These are phyloP conservation scores for Cyclostephanos tholiformis DNA, from an alignment of 108 stramenopile species.

Conservation along the genomic window DNA sequence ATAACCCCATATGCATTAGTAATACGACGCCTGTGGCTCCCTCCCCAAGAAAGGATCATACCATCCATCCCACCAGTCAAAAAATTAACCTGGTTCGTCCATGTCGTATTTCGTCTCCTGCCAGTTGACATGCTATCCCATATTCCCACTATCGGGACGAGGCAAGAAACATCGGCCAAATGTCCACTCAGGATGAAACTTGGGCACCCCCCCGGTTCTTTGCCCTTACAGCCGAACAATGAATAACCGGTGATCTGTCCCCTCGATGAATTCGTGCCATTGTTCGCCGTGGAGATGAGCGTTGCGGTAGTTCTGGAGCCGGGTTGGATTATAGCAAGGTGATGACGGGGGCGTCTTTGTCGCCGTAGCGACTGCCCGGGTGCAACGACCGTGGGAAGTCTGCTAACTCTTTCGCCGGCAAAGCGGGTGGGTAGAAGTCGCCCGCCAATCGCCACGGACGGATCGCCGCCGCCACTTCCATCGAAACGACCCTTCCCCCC, in stretches of 20 bases:
- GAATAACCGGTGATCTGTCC: constrained; percentile 54
- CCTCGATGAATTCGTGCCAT: constrained; percentile 37
- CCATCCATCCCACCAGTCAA: constrained; percentile 76
- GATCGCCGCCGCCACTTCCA: constrained; percentile 17
- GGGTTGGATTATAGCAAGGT: constrained; percentile 17
- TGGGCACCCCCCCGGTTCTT: constrained; percentile 57
- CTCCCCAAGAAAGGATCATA: constrained; percentile 80
- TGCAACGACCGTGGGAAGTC: background rate
- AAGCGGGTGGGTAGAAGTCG: constrained; percentile 26
- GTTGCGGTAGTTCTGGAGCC: constrained; percentile 37
- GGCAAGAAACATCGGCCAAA: constrained; percentile 56
- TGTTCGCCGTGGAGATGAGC: constrained; percentile 16
- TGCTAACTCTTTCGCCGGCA: background rate
- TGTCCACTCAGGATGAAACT: constrained; percentile 60
- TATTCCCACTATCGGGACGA: constrained; percentile 34
- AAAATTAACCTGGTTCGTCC: constrained; percentile 36
- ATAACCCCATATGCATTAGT: background rate
- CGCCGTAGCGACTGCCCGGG: background rate
- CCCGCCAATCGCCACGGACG: constrained; percentile 27
- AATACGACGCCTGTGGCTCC: background rate
- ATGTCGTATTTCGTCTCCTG: constrained; percentile 6
- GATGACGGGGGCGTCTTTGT: constrained; percentile 31
- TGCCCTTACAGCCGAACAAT: constrained; percentile 28
- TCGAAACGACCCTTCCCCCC: background rate
- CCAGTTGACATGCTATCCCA: constrained; percentile 33